Evolutionary conservation across 768 basidiomycete genomes (phyloP).

Genomic region (Gymnopilus dilepis): DNA sequence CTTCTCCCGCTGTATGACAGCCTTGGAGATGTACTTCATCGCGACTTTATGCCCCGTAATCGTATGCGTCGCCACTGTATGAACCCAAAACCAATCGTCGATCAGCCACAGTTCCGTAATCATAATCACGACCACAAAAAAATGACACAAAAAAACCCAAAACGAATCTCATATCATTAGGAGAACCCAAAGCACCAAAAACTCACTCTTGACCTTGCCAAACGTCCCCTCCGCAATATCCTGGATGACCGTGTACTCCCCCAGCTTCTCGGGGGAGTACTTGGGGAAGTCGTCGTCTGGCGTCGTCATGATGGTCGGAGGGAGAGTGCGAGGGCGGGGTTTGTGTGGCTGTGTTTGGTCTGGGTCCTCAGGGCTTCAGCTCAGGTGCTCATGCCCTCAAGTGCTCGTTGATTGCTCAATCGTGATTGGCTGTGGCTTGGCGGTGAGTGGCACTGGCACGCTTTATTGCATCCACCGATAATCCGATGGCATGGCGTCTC

Average conservation of each 20-base stretch:
- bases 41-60: constrained; percentile 96
- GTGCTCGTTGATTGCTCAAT: too few species aligned
- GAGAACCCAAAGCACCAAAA: constrained; percentile 20
- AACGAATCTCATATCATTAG: constrained; percentile 18
- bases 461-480: too few species aligned
- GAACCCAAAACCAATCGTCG: constrained; percentile 18
- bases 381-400: too few species aligned
- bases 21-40: constrained; percentile 97
- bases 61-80: constrained; percentile 93
- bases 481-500: background rate
- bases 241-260: constrained; percentile 86
- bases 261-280: constrained; percentile 75
- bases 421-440: too few species aligned
- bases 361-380: background rate
- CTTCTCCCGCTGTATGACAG: constrained; percentile 88
- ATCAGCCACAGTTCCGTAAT: too few species aligned
- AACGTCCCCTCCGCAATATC: constrained; percentile 97
- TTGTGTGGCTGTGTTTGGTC: background rate
- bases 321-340: background rate
- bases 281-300: constrained; percentile 34
- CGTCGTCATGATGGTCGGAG: constrained; percentile 2
- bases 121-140: too few species aligned
- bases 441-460: too few species aligned
- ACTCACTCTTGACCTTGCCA: constrained; percentile 98
- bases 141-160: too few species aligned